phyloP scores from a whole-genome alignment of 441 rosid species.

The Mallotus japonicus region DNA sequence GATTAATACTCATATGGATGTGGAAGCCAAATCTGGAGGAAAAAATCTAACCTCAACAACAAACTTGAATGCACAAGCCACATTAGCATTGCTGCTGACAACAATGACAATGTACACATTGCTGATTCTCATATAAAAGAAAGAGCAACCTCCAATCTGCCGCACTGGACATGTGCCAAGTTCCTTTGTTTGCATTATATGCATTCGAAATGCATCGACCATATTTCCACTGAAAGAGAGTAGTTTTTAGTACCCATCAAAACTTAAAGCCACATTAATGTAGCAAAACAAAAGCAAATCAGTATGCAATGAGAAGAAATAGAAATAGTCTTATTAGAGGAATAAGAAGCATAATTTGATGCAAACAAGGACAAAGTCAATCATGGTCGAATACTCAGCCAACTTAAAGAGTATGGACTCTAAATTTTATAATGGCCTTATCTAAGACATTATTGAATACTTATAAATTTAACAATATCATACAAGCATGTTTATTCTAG shows the following conservation, averaged over 20 bases:
- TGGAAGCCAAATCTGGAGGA: background rate
- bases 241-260: conserved; percentile 3
- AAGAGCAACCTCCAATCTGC: conserved; percentile 97
- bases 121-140: conserved; percentile 93
- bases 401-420: background rate
- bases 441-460: background rate
- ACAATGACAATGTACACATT: conserved; percentile 95
- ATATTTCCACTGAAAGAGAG: conserved; percentile 66
- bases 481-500: background rate
- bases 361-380: background rate
- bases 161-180: conserved; percentile 94
- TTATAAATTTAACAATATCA: background rate
- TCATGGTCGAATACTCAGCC: background rate
- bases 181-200: conserved; percentile 96
- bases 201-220: conserved; percentile 98
- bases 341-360: background rate
- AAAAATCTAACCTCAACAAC: conserved; percentile 66
- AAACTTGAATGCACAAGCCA: conserved; percentile 94
- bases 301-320: background rate
- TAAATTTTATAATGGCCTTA: background rate
- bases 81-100: conserved; percentile 96
- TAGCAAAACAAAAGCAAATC: background rate
- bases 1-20: background rate
- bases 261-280: conserved; percentile 1
- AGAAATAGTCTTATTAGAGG: background rate